A percentile compares a stretch with the other conserved stretches of the same genome.
Conservation (phyloP, 768 basidiomycete genomes). For the Auricularia sp. region DNA sequence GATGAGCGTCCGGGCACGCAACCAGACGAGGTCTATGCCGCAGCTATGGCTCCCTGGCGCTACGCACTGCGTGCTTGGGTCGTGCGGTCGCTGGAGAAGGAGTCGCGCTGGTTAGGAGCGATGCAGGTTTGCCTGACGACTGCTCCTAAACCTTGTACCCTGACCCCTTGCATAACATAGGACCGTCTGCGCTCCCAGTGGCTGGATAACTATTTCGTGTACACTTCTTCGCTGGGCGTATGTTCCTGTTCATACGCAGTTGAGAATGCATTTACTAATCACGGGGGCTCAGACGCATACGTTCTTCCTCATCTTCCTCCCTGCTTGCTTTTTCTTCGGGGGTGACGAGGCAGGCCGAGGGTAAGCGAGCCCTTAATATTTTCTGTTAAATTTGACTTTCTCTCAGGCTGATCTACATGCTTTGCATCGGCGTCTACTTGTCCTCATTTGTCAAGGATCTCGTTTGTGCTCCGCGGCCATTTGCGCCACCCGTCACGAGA, state of each 20-base stretch:
- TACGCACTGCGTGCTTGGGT: conserved; percentile 46
- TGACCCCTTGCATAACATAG: conserved; percentile 19
- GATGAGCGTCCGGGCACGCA: conserved; percentile 13
- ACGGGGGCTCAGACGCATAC: conserved; percentile 47
- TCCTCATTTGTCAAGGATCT: conserved; percentile 85
- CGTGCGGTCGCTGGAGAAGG: conserved; percentile 42
- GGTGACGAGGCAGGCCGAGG: conserved; percentile 58
- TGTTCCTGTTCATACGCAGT: neutral
- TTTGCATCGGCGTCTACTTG: conserved; percentile 75
- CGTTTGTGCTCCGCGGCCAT: conserved; percentile 83
- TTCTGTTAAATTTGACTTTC: conserved; percentile 4
- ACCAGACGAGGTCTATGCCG: conserved; percentile 41
- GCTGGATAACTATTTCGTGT: conserved; percentile 76
- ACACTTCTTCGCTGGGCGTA: conserved; percentile 59
- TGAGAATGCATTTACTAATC: neutral
- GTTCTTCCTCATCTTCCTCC: conserved; percentile 88
- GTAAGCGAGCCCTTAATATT: conserved; percentile 31
- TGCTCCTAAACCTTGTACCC: neutral
- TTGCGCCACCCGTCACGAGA: conserved; percentile 83
- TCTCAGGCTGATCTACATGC: conserved; percentile 53
- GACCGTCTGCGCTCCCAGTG: conserved; percentile 48
- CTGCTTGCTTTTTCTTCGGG: conserved; percentile 85
- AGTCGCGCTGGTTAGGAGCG: conserved; percentile 50
- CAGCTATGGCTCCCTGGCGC: conserved; percentile 56
- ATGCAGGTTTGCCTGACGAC: conserved; percentile 45